Base-by-base conservation (phyloP, 345 rosid species). In the Populus alba region DNA sequence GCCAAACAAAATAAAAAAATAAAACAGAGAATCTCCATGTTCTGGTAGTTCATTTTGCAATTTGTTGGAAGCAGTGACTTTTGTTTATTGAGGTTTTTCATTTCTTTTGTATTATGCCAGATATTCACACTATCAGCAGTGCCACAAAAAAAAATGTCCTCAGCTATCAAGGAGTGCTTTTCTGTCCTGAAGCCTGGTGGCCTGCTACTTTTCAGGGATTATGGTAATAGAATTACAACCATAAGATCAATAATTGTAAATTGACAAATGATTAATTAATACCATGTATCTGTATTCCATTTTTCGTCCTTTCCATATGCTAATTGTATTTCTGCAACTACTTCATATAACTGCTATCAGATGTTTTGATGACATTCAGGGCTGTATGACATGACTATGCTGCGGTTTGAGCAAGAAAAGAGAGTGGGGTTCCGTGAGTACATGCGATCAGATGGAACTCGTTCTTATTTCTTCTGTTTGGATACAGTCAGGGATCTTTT, bases 351-450 rank as follows among this genome's bases (percentile, higher is more conserved):
- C 35, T 25, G 55, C 74, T 76, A 65, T 79, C 70, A 62, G 57
- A 72, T 61, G 77, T 72, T 82, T 74, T 76, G 62, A 69, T 77
- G 65, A 76, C 74, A 82, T 77, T 23, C 86, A 95, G 98, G 99
- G 67, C 93, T 95, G 27, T 95, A 92, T 83, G 98, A 95, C 80
- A 91, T 92, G 98, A 92, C 93, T 6, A 95, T 95, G 98, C 87
- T 95, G 81, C 92, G 95, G 70, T 95, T 92, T 84, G 85, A 90
- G 80, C 81, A 86, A 12, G 92, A 88, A 39, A 88, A 92, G 86
- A 83, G 86, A 79, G 85, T 95, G 74, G 96, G 94, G 1, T 92
- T 92, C 76, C 90, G 92, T 71, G 96, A 93, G 75, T 95, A 95
- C 75, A 71, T 91, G 85, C 87, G 92, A 51, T 79, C 90, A 6